Evolutionary conservation across 352 stramenopile genomes (phyloP).

Genomic region (Pilasporangium apinafurcum): DNA sequence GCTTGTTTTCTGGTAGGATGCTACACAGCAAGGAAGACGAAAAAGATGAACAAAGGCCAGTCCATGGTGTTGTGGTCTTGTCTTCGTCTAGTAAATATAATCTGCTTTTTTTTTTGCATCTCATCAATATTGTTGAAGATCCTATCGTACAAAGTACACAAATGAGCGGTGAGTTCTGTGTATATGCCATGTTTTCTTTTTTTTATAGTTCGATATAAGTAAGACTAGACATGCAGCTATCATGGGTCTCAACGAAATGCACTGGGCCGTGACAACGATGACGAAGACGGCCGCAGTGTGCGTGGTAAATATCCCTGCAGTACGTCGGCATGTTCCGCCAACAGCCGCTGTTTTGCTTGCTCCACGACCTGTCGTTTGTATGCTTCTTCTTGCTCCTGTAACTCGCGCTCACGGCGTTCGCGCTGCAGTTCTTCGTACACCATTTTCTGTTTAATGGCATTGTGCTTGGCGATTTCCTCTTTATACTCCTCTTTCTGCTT

Average conservation of each 20-base stretch:
- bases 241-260: conserved; percentile 13
- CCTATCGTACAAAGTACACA: no score
- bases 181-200: no score
- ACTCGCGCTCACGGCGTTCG: conserved; percentile 61
- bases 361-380: conserved; percentile 81
- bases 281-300: conserved; percentile 17
- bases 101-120: no score
- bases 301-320: conserved; percentile 75
- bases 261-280: conserved; percentile 14
- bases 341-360: conserved; percentile 77
- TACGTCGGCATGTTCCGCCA: conserved; percentile 80
- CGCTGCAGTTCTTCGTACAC: conserved; percentile 68
- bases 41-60: not conserved
- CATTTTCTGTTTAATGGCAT: conserved; percentile 67
- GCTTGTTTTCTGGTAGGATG: no score
- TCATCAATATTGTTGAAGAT: no score
- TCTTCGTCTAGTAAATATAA: no score
- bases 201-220: no score
- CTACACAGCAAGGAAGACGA: not conserved
- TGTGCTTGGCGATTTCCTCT: conserved; percentile 43
- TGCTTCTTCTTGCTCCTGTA: conserved; percentile 64
- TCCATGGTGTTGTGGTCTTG: no score
- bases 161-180: no score
- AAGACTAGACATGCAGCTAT: no score
- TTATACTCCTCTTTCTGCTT: conserved; percentile 67